Base-by-base conservation (phyloP, 345 rosid species). In the Melastoma malabathricum region DNA sequence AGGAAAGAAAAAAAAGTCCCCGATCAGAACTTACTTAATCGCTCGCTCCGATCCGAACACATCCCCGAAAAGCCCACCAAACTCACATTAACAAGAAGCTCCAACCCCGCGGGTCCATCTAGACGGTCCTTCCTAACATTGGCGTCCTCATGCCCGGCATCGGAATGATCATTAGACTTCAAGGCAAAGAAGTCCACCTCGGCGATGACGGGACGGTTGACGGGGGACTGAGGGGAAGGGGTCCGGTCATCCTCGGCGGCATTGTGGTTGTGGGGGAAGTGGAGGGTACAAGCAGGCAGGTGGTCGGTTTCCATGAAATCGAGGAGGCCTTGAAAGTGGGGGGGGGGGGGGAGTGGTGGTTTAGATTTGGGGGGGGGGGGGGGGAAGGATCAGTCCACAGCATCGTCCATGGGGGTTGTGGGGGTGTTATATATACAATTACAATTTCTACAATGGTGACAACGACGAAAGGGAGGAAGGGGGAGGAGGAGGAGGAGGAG, bases 101-200 rank as follows among this genome's bases (percentile, higher is more conserved):
- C 70, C 18, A 77, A 62, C 4, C 43, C 58, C 9, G 59, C 13
- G 17, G 58, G 68, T 18, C 51, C 48, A 16, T 46, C 47, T 19
- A 47, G 18, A 29, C 59, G 18, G 22, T 44, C 59, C 27, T 59
- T 41, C 3, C 52, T 29, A 22, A 29, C 54, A 29, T 50, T 58
- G 6, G 20, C 25, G 1, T 50, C 49, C 5, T 16, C 47, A 2
- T 29, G 31, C 48, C 25, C 44, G 58, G 18, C 13, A 4, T 44
- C 50, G 18, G 58, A 15, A 15, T 43, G 7, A 41, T 19, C 0
- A 16, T 25, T 16, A n/a, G 29, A 55, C 57, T 59, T 73, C 25
- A 57, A 56, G 13, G 82, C 60, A 38, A 80, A 80, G 51, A 80
- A 76, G 55, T 80, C 82, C 82, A 74, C 70, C 73, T 76, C 86